These are phyloP conservation scores for Schwanniomyces occidentalis DNA, from an alignment of 805 yeast genomes.

Conservation along the genomic window DNA sequence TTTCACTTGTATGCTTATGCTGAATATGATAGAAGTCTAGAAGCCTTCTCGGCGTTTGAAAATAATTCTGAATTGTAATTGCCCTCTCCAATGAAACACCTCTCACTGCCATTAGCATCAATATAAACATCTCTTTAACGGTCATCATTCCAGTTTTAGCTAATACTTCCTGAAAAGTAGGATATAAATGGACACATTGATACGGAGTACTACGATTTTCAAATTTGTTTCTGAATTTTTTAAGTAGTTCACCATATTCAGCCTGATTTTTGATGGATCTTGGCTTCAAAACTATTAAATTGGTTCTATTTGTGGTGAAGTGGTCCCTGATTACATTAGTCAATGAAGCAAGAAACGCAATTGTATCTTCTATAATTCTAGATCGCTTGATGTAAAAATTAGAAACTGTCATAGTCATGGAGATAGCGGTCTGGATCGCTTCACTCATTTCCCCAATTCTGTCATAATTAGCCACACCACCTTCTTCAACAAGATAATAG, in stretches of 20 bases:
- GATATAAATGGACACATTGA: constrained; percentile 37
- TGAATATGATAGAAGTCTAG: constrained; percentile 45
- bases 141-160: constrained; percentile 71
- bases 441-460: constrained; percentile 49
- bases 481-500: constrained; percentile 81
- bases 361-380: constrained; percentile 72
- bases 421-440: constrained; percentile 74
- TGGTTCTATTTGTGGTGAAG: constrained; percentile 25
- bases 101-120: constrained; percentile 73
- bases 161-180: constrained; percentile 61
- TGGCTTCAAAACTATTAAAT: constrained; percentile 55
- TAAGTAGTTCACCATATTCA: constrained; percentile 46
- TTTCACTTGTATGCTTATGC: constrained; percentile 15
- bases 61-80: constrained; percentile 64
- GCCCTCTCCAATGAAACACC: constrained; percentile 91
- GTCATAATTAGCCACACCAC: constrained; percentile 42
- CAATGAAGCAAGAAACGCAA: constrained; percentile 52
- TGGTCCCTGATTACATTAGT: constrained; percentile 44
- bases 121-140: constrained; percentile 70
- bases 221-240: constrained; percentile 46
- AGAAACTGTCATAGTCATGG: constrained; percentile 65
- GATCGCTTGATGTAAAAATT: constrained; percentile 70
- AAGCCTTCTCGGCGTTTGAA: constrained; percentile 68
- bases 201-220: constrained; percentile 24
- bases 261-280: constrained; percentile 48